phyloP scores from a whole-genome alignment of 2,329 filamentous ascomycete species.

The Ophiosphaerella herpotricha region DNA sequence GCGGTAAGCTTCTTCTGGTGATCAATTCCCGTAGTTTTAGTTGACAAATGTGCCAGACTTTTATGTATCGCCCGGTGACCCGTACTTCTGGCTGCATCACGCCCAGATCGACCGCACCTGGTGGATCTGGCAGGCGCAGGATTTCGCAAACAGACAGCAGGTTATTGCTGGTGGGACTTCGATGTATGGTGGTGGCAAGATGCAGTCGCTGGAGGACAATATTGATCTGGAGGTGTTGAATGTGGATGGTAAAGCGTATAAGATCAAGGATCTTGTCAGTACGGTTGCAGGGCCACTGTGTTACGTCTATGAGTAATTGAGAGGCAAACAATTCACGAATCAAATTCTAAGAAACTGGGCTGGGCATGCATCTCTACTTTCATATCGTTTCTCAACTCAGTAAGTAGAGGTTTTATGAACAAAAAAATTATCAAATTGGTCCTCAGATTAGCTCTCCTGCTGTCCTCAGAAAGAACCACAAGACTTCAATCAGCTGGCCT shows the following conservation, averaged over 20 bases:
- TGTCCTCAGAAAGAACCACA: constrained; percentile 39
- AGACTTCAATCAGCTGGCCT: constrained; percentile 13
- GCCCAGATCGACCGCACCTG: constrained; percentile 55
- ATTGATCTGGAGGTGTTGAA: constrained; percentile 48
- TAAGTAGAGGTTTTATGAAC: not conserved
- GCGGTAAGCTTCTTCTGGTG: constrained; percentile 25
- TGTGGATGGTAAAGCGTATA: constrained; percentile 40
- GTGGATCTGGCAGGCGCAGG: constrained; percentile 57
- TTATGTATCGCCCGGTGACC: constrained; percentile 53
- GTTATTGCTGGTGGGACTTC: constrained; percentile 51
- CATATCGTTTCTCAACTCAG: no score
- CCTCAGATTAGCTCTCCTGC: constrained; percentile 45
- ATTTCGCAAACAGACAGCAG: constrained; percentile 46
- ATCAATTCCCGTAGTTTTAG: not conserved
- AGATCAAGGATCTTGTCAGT: constrained; percentile 51
- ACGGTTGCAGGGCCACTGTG: constrained; percentile 55
- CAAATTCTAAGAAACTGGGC: not conserved
- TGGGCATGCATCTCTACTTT: no score
- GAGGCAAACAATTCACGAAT: not conserved
- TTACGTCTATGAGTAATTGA: constrained; percentile 49
- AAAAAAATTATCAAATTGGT: constrained; percentile 10
- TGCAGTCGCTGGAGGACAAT: constrained; percentile 31
- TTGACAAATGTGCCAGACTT: constrained; percentile 36
- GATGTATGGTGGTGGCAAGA: constrained; percentile 41
- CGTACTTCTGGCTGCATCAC: constrained; percentile 56